These are phyloP conservation scores for Xylariaceae sp. DNA, from an alignment of 2,329 filamentous ascomycete genomes.

Conservation along the genomic window DNA sequence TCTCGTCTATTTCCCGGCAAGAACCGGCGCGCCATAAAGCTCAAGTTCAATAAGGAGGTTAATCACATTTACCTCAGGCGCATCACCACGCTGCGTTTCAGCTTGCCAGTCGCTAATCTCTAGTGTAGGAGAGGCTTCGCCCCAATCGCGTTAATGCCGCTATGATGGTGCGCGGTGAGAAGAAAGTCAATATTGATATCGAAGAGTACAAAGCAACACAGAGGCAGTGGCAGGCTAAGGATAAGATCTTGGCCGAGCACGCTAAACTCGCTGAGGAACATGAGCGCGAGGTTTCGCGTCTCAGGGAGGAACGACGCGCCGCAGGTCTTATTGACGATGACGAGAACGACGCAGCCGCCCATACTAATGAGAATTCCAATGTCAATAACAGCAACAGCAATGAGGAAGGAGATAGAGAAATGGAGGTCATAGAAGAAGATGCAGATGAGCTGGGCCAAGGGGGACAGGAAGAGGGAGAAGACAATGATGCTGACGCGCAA, in stretches of 20 bases:
- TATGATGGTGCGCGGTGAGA: constrained; percentile 60
- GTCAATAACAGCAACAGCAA: constrained; percentile 22
- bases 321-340: constrained; percentile 46
- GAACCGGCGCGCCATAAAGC: constrained; percentile 75
- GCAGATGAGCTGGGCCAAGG: constrained; percentile 22
- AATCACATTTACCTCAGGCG: not conserved
- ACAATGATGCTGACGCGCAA: constrained; percentile 3
- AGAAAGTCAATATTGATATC: constrained; percentile 63
- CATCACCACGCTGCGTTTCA: not conserved
- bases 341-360: constrained; percentile 46
- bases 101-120: not conserved
- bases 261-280: constrained; percentile 50
- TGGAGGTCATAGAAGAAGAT: constrained; percentile 26
- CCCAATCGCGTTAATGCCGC: constrained; percentile 68
- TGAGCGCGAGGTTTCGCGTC: constrained; percentile 52
- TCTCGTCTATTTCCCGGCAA: constrained; percentile 75
- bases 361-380: constrained; percentile 50
- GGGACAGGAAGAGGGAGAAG: not conserved
- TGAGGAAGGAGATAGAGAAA: constrained; percentile 4
- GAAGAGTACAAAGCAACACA: constrained; percentile 63
- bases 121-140: constrained; percentile 62
- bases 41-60: constrained; percentile 77
- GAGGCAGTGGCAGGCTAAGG: constrained; percentile 53
- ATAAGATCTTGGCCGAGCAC: constrained; percentile 62
- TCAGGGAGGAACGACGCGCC: constrained; percentile 47